A percentile compares a stretch with the other conserved stretches of the same genome.
Evolutionary conservation across 495 filamentous ascomycete genomes (phyloP).

Genomic region (Penicillium bovifimosum): DNA sequence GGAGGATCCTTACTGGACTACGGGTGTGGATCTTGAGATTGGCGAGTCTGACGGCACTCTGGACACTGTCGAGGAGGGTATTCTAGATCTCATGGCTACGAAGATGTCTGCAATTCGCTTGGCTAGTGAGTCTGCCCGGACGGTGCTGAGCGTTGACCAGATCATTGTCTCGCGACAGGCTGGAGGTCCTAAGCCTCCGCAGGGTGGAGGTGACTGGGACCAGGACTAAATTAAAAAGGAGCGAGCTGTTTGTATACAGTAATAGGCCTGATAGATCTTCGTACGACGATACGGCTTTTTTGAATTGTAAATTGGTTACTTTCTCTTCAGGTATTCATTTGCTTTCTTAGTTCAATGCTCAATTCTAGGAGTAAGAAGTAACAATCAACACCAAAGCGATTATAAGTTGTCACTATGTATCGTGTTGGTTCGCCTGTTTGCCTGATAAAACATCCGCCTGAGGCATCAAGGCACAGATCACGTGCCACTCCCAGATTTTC

Average conservation of each 20-base stretch:
- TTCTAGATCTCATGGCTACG: slow-evolving; percentile 82
- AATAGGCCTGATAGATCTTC: slow-evolving; percentile 26
- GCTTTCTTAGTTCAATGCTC: background rate
- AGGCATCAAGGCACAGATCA: slow-evolving; percentile 11
- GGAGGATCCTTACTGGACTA: slow-evolving; percentile 75
- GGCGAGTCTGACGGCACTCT: slow-evolving; percentile 72
- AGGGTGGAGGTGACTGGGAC: slow-evolving; percentile 96
- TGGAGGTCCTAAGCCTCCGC: slow-evolving; percentile 93
- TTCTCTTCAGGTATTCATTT: slow-evolving; percentile 6
- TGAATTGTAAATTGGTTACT: slow-evolving; percentile 9
- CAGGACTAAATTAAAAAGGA: slow-evolving; percentile 62
- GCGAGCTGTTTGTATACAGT: slow-evolving; percentile 11
- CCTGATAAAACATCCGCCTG: background rate
- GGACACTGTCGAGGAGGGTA: slow-evolving; percentile 83
- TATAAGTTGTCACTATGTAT: too few species aligned
- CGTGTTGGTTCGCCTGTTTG: background rate
- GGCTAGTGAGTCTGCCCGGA: slow-evolving; percentile 89
- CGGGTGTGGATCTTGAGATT: slow-evolving; percentile 90
- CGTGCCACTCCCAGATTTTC: slow-evolving; percentile 41
- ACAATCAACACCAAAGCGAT: too few species aligned
- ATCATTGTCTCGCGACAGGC: slow-evolving; percentile 98
- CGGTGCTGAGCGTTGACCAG: slow-evolving; percentile 94
- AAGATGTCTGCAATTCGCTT: slow-evolving; percentile 97
- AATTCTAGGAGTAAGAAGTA: too few species aligned
- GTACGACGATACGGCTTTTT: slow-evolving; percentile 24